Evolutionary conservation across 306 rosid genomes (phyloP).

Genomic region (Corylus americana): DNA sequence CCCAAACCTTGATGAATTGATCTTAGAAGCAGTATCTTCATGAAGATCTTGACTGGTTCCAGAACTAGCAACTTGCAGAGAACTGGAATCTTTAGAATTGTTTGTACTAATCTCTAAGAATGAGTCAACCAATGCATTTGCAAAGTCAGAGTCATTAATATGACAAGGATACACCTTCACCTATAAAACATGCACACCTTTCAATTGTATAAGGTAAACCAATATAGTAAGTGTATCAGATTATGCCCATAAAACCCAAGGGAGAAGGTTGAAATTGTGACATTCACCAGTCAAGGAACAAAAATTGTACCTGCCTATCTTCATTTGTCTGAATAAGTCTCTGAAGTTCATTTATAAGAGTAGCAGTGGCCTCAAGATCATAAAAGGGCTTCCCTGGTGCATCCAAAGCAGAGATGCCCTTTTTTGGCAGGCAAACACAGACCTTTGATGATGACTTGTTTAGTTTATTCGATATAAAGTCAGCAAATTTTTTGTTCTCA

Average conservation of each 20-base stretch:
- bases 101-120: constrained; percentile 64
- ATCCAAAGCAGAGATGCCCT: constrained; percentile 92
- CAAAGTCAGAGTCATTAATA: constrained; percentile 79
- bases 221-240: neutral
- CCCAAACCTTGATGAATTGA: constrained; percentile 33
- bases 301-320: constrained; percentile 54
- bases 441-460: constrained; percentile 65
- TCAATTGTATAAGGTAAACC: constrained; percentile 3
- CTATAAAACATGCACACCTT: constrained; percentile 42
- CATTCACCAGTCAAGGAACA: constrained; percentile 13
- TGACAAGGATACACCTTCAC: constrained; percentile 76
- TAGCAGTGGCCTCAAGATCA: constrained; percentile 71
- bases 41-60: constrained; percentile 36
- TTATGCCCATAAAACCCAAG: constrained; percentile 18
- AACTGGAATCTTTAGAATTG: constrained; percentile 35
- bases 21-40: constrained; percentile 34
- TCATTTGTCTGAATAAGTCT: constrained; percentile 58
- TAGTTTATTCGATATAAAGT: constrained; percentile 76
- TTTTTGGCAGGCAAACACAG: constrained; percentile 79
- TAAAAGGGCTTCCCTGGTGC: constrained; percentile 72
- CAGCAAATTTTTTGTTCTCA: constrained; percentile 76
- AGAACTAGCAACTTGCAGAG: constrained; percentile 33
- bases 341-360: constrained; percentile 67
- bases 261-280: neutral
- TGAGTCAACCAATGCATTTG: constrained; percentile 73